phyloP scores from a whole-genome alignment of 1,284 basidiomycete species.

The Golubevia sp. region DNA sequence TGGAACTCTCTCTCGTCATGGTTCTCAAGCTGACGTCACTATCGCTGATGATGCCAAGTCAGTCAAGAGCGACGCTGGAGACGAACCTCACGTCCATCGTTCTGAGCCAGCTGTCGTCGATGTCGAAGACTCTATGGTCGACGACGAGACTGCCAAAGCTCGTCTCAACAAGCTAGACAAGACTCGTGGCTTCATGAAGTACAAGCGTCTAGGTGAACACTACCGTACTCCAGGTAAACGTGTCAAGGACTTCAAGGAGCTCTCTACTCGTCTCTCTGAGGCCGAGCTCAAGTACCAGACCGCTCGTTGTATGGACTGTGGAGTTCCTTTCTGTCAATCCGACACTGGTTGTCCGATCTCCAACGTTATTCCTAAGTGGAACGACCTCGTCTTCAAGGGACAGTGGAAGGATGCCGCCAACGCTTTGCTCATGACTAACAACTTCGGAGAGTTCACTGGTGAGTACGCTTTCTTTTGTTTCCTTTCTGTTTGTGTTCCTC shows the following conservation, averaged over 20 bases:
- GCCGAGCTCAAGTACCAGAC: slow-evolving; percentile 58
- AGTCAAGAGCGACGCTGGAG: slow-evolving; percentile 23
- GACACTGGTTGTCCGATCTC: slow-evolving; percentile 57
- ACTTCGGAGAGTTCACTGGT: slow-evolving; percentile 54
- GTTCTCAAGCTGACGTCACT: slow-evolving; percentile 45
- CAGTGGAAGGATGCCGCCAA: slow-evolving; percentile 56
- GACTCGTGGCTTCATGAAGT: slow-evolving; percentile 58
- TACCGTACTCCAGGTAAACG: slow-evolving; percentile 51
- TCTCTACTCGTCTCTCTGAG: slow-evolving; percentile 49
- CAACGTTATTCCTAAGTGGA: slow-evolving; percentile 59
- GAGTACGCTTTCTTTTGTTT: slow-evolving; percentile 6
- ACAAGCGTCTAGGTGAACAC: slow-evolving; percentile 54
- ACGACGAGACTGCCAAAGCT: slow-evolving; percentile 50
- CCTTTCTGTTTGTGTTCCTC: not conserved
- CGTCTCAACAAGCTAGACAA: slow-evolving; percentile 50
- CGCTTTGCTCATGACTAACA: slow-evolving; percentile 56
- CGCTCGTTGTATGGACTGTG: slow-evolving; percentile 59
- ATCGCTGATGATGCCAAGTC: slow-evolving; percentile 24
- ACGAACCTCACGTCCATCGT: slow-evolving; percentile 29
- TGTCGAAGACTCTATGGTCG: slow-evolving; percentile 56
- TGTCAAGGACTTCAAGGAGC: slow-evolving; percentile 55
- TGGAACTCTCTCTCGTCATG: slow-evolving; percentile 52
- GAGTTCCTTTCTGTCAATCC: slow-evolving; percentile 58
- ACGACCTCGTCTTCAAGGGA: slow-evolving; percentile 59
- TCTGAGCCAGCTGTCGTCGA: slow-evolving; percentile 48